Conservation (phyloP, 345 rosid species). For the Hibiscus tridactylites region DNA sequence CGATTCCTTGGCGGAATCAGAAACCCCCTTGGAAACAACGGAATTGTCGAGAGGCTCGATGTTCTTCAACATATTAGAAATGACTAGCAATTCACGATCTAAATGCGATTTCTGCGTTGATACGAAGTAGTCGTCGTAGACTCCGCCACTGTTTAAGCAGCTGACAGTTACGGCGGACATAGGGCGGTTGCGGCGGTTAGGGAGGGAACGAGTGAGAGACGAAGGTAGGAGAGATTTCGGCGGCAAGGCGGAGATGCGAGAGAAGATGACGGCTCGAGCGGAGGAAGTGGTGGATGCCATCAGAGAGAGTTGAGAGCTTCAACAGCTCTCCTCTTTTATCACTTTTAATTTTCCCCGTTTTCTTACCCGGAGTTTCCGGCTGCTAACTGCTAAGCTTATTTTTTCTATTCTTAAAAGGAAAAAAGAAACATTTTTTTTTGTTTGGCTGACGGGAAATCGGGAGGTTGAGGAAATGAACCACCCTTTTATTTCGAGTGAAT, state of each 20-base stretch:
- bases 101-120: conserved; percentile 67
- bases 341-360: too few species aligned
- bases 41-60: conserved; percentile 76
- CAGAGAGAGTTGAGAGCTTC: background rate
- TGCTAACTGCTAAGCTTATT: too few species aligned
- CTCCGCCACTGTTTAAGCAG: conserved; percentile 63
- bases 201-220: conserved; percentile 11
- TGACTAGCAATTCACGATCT: conserved; percentile 68
- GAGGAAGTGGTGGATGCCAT: conserved; percentile 51
- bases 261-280: conserved; percentile 44
- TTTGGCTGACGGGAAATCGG: too few species aligned
- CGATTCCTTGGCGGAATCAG: conserved; percentile 79
- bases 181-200: conserved; percentile 19
- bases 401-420: too few species aligned
- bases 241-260: conserved; percentile 34
- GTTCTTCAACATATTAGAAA: conserved; percentile 58
- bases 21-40: conserved; percentile 68
- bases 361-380: too few species aligned
- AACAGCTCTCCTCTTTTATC: too few species aligned
- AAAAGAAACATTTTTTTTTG: too few species aligned
- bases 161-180: conserved; percentile 21
- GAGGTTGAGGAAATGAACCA: too few species aligned
- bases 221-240: conserved; percentile 17
- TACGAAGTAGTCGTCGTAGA: conserved; percentile 67
- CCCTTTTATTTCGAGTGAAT: too few species aligned